These are phyloP conservation scores for Fagopyrum tataricum DNA, from an alignment of 148 eudicot genomes.

Conservation along the genomic window DNA sequence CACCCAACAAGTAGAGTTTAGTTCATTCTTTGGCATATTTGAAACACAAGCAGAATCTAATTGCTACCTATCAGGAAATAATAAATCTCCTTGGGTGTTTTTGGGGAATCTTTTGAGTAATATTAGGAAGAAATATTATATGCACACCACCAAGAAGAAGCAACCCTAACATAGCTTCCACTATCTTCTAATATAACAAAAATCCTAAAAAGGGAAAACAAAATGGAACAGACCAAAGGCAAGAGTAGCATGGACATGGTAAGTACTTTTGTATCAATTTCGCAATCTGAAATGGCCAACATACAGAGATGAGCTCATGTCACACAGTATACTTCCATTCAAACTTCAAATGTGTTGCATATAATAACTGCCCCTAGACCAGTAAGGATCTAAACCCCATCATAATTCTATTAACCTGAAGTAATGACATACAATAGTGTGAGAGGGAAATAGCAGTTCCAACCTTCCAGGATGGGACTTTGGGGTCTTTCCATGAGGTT, in stretches of 20 bases:
- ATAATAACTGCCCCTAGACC: not conserved
- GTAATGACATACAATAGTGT: not conserved
- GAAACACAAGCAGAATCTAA: not conserved
- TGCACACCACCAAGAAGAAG: not conserved
- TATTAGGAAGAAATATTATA: not conserved
- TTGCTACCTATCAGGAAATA: not conserved
- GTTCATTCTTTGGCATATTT: not conserved
- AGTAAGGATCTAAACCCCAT: not conserved
- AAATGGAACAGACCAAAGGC: not conserved
- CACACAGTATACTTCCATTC: not conserved
- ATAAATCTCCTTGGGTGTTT: not conserved
- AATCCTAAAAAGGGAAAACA: not conserved
- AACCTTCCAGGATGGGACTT: not conserved
- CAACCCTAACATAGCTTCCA: not conserved
- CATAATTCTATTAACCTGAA: not conserved
- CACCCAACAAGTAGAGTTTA: not conserved
- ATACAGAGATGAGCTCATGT: not conserved
- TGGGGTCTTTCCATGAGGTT: not conserved
- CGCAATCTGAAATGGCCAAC: not conserved
- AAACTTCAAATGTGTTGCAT: not conserved
- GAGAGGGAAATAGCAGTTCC: not conserved
- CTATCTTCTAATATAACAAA: no score
- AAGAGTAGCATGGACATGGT: not conserved
- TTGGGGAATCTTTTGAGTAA: not conserved
- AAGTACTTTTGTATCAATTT: not conserved